A percentile compares a stretch with the other conserved stretches of the same genome.
phyloP scores from a whole-genome alignment of 2,329 filamentous ascomycete genomes.

The Xylariales sp. region DNA sequence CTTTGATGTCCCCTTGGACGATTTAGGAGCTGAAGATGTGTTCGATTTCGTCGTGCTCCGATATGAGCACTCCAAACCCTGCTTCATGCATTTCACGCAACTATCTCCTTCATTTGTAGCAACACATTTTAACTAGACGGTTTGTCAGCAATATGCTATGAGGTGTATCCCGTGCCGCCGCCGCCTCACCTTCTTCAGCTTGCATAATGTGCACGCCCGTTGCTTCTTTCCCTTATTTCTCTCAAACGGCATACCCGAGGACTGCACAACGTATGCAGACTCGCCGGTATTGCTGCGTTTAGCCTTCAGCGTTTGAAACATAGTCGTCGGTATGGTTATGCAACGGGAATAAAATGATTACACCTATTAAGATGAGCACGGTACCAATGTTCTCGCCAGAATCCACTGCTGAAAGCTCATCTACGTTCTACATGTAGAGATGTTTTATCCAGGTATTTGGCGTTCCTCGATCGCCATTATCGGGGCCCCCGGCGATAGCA shows the following conservation, averaged over 20 bases:
- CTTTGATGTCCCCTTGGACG: slow-evolving; percentile 2
- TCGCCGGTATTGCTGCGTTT: slow-evolving; percentile 20
- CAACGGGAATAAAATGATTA: slow-evolving; percentile 5
- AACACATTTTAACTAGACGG: slow-evolving; percentile 7
- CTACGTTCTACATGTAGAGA: neutral
- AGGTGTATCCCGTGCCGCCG: neutral
- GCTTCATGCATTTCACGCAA: slow-evolving; percentile 14
- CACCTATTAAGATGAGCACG: slow-evolving; percentile 1
- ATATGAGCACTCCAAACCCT: slow-evolving; percentile 22
- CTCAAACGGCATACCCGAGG: slow-evolving; percentile 22
- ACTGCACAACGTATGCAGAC: slow-evolving; percentile 23
- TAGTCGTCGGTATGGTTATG: slow-evolving; percentile 3
- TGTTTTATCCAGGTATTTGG: slow-evolving; percentile 10
- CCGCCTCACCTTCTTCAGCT: slow-evolving; percentile 11
- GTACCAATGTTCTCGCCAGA: neutral
- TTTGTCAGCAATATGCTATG: slow-evolving; percentile 7
- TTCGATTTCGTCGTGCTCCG: neutral
- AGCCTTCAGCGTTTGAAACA: slow-evolving; percentile 28
- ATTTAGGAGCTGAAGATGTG: neutral
- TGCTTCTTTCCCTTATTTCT: slow-evolving; percentile 18
- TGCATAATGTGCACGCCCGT: slow-evolving; percentile 18
- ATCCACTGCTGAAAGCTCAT: slow-evolving; percentile 5
- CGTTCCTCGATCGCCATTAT: slow-evolving; percentile 8
- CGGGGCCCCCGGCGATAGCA: slow-evolving; percentile 3
- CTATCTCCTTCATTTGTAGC: slow-evolving; percentile 4